Evolutionary conservation across 2,329 filamentous ascomycete genomes (phyloP).

Genomic region (Fusarium newnesense): DNA sequence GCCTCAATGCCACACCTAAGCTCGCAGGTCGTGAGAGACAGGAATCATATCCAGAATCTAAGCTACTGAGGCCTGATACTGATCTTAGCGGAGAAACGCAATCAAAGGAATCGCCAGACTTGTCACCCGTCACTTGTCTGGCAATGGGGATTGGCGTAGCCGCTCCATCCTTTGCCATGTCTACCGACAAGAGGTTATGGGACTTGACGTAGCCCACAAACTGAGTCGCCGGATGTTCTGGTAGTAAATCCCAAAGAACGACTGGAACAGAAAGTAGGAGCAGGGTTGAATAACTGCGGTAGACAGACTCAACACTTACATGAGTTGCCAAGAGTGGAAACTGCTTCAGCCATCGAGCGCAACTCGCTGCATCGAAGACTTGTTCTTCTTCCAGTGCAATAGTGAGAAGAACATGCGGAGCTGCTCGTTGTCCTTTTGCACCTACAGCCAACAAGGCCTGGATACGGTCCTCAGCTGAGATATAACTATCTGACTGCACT

Average conservation of each 20-base stretch:
- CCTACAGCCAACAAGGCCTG: constrained; percentile 34
- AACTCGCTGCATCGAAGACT: constrained; percentile 40
- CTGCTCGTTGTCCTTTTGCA: constrained; percentile 36
- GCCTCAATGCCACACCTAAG: constrained; percentile 28
- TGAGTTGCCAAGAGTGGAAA: constrained; percentile 43
- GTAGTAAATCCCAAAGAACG: constrained; percentile 40
- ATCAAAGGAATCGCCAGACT: constrained; percentile 26
- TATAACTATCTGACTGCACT: constrained; percentile 30
- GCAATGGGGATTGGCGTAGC: constrained; percentile 40
- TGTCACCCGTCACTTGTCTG: constrained; percentile 19
- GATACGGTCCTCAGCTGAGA: constrained; percentile 41
- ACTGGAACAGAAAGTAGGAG: constrained; percentile 42
- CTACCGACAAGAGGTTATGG: constrained; percentile 33
- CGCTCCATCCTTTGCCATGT: constrained; percentile 15
- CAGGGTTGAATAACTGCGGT: constrained; percentile 41
- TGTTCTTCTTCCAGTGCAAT: constrained; percentile 42
- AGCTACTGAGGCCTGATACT: constrained; percentile 37
- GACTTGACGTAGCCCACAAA: constrained; percentile 44
- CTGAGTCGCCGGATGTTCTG: constrained; percentile 41
- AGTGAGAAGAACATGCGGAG: constrained; percentile 41
- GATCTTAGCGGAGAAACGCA: constrained; percentile 36
- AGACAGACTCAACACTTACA: constrained; percentile 40
- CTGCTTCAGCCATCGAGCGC: constrained; percentile 43
- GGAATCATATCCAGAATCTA: constrained; percentile 44
- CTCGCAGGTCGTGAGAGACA: constrained; percentile 36